Conservation (phyloP, 257 asterid genomes). For the Rauvolfia tetraphylla region DNA sequence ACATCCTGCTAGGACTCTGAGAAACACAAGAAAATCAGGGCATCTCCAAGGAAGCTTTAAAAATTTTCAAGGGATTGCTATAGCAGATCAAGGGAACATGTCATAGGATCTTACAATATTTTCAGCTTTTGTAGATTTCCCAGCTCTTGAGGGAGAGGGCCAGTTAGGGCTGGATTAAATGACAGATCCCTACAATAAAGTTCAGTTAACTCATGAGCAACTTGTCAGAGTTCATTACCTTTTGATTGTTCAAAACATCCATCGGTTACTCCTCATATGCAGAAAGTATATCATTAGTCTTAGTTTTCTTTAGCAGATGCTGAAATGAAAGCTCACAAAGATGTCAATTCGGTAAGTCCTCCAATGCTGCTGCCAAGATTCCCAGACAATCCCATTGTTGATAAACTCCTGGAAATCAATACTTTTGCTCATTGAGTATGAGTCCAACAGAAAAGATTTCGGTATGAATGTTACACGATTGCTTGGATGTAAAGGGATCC, state of each 20-base stretch:
- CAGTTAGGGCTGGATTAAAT: conserved; percentile 68
- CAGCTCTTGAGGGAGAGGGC: conserved; percentile 61
- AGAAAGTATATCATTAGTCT: too few relatives aligned
- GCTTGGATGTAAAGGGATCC: background rate
- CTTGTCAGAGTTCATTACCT: background rate
- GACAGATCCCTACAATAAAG: conserved; percentile 63
- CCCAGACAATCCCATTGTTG: conserved; percentile 68
- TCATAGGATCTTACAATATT: conserved; percentile 52
- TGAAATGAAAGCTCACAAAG: conserved; percentile 53
- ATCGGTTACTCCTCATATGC: too few relatives aligned
- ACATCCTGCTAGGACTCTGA: conserved; percentile 87
- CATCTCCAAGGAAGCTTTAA: background rate
- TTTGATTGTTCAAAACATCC: too few relatives aligned
- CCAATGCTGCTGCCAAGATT: conserved; percentile 66
- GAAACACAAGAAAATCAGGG: background rate
- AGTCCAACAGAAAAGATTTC: too few relatives aligned
- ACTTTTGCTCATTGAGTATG: too few relatives aligned
- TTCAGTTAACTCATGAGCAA: conserved; percentile 45
- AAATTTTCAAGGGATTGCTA: background rate
- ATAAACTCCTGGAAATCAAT: conserved; percentile 48
- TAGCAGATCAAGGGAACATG: background rate
- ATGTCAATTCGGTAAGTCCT: conserved; percentile 58
- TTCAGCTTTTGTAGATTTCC: conserved; percentile 71
- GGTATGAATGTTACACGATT: too few relatives aligned
- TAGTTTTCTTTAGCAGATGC: background rate